Conservation (phyloP, 2,329 filamentous ascomycete species). For the Fusarium subtropicale region DNA sequence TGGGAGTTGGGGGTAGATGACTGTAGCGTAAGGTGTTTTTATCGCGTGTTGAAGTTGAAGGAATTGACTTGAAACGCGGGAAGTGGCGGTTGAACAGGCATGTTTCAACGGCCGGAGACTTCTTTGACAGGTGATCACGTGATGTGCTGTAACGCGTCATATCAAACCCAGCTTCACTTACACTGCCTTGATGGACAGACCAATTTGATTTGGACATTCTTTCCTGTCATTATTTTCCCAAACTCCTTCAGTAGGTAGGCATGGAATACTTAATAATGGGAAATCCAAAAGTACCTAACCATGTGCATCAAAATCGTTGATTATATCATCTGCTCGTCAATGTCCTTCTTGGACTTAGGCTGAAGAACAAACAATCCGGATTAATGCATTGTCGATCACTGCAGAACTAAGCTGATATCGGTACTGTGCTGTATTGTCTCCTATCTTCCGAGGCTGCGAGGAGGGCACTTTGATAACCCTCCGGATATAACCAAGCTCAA, state of each 20-base stretch:
- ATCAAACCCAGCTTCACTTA: background rate
- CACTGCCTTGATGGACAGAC: background rate
- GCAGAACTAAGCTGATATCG: background rate
- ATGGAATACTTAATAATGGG: background rate
- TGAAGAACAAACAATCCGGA: background rate
- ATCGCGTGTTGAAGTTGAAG: slow-evolving; percentile 20
- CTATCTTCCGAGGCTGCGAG: background rate
- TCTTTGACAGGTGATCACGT: slow-evolving; percentile 41
- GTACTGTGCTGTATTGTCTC: background rate
- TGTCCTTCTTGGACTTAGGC: background rate
- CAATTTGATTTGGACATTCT: background rate
- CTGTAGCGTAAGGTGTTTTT: slow-evolving; percentile 9
- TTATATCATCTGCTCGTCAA: background rate
- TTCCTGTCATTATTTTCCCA: background rate
- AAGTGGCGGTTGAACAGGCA: slow-evolving; percentile 9
- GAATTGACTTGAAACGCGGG: slow-evolving; percentile 16
- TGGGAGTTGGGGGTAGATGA: background rate
- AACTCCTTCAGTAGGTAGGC: background rate
- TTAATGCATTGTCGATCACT: slow-evolving; percentile 10
- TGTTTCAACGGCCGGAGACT: slow-evolving; percentile 10
- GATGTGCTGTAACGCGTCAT: slow-evolving; percentile 17
- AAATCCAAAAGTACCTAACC: background rate
- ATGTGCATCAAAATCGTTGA: background rate
- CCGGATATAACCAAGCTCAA: background rate
- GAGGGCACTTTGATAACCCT: background rate